Evolutionary conservation across 2,329 filamentous ascomycete species (phyloP).

Genomic region (Penicillium sp.): DNA sequence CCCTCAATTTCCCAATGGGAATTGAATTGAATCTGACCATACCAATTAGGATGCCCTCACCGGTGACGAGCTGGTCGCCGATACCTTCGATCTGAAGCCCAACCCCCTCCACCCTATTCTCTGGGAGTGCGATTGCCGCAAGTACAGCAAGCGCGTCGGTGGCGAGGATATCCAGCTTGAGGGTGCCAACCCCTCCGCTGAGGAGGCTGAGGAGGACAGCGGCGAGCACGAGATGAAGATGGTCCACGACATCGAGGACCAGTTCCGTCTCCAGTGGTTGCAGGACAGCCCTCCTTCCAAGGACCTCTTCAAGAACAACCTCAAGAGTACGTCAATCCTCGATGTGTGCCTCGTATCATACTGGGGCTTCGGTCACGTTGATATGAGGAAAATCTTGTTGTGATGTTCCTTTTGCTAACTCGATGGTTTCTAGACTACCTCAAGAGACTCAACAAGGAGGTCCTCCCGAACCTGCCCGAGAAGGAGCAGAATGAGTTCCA

Average conservation of each 20-base stretch:
- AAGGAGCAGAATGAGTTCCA: conserved; percentile 73
- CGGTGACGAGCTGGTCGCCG: conserved; percentile 94
- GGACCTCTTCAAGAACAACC: conserved; percentile 78
- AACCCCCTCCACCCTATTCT: conserved; percentile 72
- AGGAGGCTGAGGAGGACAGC: conserved; percentile 73
- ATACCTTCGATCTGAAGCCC: conserved; percentile 72
- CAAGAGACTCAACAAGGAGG: conserved; percentile 75
- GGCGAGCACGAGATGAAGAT: conserved; percentile 64
- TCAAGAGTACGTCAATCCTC: conserved; percentile 69
- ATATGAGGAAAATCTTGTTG: too few relatives aligned
- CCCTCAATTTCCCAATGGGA: background rate
- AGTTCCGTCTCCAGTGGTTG: conserved; percentile 77
- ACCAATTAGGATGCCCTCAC: conserved; percentile 75
- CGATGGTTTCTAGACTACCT: conserved; percentile 70
- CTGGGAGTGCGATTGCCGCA: conserved; percentile 90
- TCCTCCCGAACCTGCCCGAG: conserved; percentile 28
- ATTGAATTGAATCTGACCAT: conserved; percentile 13
- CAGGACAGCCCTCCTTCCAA: conserved; percentile 63
- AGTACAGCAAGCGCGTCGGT: conserved; percentile 73
- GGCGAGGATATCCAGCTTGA: conserved; percentile 63
- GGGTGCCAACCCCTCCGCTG: conserved; percentile 95
- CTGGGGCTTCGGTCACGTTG: background rate
- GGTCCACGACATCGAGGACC: conserved; percentile 92
- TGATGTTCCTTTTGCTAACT: background rate
- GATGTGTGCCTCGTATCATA: background rate